These are phyloP conservation scores for Stemphylium beticola DNA, from an alignment of 2,329 filamentous ascomycete genomes.

Conservation along the genomic window DNA sequence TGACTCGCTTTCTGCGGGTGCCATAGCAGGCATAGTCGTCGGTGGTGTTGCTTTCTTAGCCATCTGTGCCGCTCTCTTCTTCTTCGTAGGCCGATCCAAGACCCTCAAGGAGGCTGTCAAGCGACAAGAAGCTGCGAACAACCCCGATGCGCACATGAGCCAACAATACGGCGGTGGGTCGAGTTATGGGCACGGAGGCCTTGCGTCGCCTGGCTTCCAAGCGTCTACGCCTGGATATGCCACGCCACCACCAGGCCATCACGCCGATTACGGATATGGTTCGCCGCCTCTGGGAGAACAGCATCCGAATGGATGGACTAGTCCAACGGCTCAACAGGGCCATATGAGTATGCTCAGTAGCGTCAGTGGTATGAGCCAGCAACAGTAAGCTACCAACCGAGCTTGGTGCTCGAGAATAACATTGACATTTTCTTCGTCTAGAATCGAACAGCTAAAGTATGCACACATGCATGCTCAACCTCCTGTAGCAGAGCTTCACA, in stretches of 20 bases:
- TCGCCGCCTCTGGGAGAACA: conserved; percentile 26
- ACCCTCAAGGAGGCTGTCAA: conserved; percentile 34
- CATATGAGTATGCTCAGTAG: conserved; percentile 28
- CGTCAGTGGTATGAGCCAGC: conserved; percentile 27
- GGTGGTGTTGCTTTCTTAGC: conserved; percentile 68
- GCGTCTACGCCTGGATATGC: conserved; percentile 5
- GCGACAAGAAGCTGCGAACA: conserved; percentile 5
- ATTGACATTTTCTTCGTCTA: conserved; percentile 7
- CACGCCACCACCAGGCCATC: conserved; percentile 13
- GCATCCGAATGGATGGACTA: conserved; percentile 32
- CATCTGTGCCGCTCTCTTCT: conserved; percentile 66
- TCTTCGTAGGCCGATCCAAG: conserved; percentile 63
- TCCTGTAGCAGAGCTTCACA: conserved; percentile 30
- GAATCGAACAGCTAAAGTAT: conserved; percentile 33
- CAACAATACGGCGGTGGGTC: conserved; percentile 2
- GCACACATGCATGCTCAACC: conserved; percentile 12
- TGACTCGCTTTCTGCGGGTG: conserved; percentile 45
- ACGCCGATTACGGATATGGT: conserved; percentile 20
- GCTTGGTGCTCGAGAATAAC: not conserved
- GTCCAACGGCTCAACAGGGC: conserved; percentile 20
- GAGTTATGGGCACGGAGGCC: conserved; percentile 12
- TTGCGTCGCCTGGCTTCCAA: conserved; percentile 10
- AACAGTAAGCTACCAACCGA: conserved; percentile 28
- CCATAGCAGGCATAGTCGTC: conserved; percentile 63
- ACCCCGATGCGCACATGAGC: conserved; percentile 3